Conservation (phyloP, 352 stramenopile species). For the Globisporangium spiculum region DNA sequence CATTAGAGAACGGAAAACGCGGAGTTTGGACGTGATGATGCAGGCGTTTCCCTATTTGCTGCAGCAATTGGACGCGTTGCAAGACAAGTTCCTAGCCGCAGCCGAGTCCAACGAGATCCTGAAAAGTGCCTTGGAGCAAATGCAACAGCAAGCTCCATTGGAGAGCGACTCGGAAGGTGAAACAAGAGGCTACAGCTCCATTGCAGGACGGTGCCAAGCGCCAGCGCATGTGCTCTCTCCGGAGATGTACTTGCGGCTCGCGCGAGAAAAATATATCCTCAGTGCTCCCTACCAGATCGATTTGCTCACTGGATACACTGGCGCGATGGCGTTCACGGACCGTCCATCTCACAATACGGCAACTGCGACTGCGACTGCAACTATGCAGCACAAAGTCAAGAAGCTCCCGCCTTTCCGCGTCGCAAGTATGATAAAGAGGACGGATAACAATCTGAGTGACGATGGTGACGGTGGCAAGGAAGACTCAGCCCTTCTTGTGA, state of each 20-base stretch:
- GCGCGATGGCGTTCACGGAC: constrained; percentile 35
- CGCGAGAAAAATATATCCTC: constrained; percentile 44
- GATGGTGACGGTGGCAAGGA: constrained; percentile 14
- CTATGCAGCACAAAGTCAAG: constrained; percentile 17
- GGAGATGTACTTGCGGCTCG: constrained; percentile 34
- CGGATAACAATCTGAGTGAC: constrained; percentile 19
- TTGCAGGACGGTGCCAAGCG: neutral
- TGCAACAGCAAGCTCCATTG: constrained; percentile 17
- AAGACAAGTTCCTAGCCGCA: constrained; percentile 42
- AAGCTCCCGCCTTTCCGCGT: constrained; percentile 41
- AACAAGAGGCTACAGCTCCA: neutral
- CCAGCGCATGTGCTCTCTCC: neutral
- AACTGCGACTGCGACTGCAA: constrained; percentile 1
- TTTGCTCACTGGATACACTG: constrained; percentile 39
- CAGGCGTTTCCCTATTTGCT: constrained; percentile 38
- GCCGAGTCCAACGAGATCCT: constrained; percentile 56
- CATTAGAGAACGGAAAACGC: constrained; percentile 42
- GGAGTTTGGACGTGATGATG: constrained; percentile 43
- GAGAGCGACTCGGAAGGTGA: neutral
- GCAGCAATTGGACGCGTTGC: constrained; percentile 42
- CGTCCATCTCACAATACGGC: neutral
- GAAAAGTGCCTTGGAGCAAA: constrained; percentile 42
- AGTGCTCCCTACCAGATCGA: constrained; percentile 45
- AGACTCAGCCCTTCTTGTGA: constrained; percentile 11
- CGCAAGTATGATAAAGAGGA: constrained; percentile 8